phyloP scores from a whole-genome alignment of 148 eudicot species.

The Selenicereus undatus region DNA sequence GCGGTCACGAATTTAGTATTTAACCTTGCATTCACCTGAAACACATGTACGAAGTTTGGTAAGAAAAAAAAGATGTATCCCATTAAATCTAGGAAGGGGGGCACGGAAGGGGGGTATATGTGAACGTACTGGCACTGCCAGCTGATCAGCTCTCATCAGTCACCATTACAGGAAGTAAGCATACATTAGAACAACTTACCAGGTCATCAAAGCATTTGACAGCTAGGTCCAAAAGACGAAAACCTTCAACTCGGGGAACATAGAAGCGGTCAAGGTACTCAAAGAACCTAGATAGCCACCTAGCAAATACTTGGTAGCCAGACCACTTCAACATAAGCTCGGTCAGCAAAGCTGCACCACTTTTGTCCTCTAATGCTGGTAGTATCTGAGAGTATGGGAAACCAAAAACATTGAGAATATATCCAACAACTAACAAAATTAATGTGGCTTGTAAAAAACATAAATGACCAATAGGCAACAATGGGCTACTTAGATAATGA shows the following conservation, averaged over 20 bases:
- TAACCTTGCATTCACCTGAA: constrained; percentile 29
- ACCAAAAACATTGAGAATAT: not conserved
- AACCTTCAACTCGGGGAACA: constrained; percentile 22
- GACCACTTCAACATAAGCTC: constrained; percentile 35
- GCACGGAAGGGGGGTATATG: not conserved
- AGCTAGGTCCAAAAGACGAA: constrained; percentile 26
- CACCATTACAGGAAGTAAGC: not conserved
- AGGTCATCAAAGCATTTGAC: constrained; percentile 24
- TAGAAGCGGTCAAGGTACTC: constrained; percentile 36
- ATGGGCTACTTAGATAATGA: too few relatives aligned
- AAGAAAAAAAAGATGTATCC: not conserved
- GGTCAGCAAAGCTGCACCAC: constrained; percentile 25
- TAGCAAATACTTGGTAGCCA: constrained; percentile 30
- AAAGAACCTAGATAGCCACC: constrained; percentile 37
- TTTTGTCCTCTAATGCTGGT: constrained; percentile 30
- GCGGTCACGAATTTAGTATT: constrained; percentile 22
- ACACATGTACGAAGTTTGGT: not conserved
- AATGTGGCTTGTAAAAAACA: not conserved
- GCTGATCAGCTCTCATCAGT: not conserved
- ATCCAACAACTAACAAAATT: not conserved
- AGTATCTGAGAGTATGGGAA: constrained; percentile 25
- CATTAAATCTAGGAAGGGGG: not conserved
- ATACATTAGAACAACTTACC: constrained; percentile 21
- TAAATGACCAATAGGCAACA: not conserved
- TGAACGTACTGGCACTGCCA: not conserved